Evolutionary conservation across 2,329 filamentous ascomycete genomes (phyloP).

Genomic region (Fusarium sp.): DNA sequence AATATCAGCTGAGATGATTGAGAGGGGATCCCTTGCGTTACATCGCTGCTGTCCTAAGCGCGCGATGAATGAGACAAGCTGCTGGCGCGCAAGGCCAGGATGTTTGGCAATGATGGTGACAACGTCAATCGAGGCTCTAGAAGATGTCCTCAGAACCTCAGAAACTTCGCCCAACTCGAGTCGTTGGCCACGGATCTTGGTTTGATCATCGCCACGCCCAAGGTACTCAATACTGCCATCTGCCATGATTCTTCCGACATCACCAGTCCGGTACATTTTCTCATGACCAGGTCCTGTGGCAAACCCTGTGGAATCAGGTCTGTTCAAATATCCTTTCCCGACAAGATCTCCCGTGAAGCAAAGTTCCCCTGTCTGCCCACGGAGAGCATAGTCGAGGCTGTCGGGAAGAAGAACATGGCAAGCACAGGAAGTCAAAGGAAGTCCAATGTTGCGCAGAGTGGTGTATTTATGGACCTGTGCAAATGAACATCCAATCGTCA

Average conservation of each 20-base stretch:
- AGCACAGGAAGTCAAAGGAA: neutral
- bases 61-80: neutral
- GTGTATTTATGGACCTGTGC: neutral
- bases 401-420: neutral
- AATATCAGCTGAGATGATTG: neutral
- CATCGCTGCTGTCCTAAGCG: neutral
- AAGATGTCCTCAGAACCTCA: neutral
- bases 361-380: neutral
- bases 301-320: neutral
- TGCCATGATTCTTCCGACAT: neutral
- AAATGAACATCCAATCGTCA: neutral
- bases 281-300: neutral
- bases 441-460: neutral
- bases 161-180: neutral
- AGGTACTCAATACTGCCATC: neutral
- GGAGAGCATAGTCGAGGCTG: neutral
- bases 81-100: neutral
- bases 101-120: neutral
- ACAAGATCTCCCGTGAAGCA: neutral
- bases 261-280: neutral
- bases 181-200: neutral
- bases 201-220: neutral
- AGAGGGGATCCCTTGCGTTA: neutral
- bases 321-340: neutral
- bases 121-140: neutral